phyloP scores from a whole-genome alignment of 371 early-diverging fungal genomes.

The Lichtheimia corymbifera region DNA sequence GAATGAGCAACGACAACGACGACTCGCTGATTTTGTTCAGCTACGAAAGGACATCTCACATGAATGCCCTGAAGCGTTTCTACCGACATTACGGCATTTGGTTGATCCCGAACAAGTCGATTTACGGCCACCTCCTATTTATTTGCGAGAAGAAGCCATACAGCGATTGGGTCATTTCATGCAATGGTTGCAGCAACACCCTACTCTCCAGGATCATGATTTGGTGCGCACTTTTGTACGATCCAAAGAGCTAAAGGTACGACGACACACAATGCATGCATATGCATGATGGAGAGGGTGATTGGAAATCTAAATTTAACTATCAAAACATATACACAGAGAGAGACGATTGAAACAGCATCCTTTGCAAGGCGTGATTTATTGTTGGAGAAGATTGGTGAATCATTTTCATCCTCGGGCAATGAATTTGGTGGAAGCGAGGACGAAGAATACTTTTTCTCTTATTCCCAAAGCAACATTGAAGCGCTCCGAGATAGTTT shows the following conservation, averaged over 20 bases:
- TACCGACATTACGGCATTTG: constrained; percentile 48
- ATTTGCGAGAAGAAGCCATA: constrained; percentile 31
- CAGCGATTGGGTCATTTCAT: constrained; percentile 43
- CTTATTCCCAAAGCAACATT: constrained; percentile 29
- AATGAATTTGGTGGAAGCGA: constrained; percentile 14
- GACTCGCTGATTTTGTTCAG: constrained; percentile 49
- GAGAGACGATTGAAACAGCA: constrained; percentile 25
- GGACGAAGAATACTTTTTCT: constrained; percentile 43
- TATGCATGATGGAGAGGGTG: too few species aligned
- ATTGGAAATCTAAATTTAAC: neutral
- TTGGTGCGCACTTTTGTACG: constrained; percentile 53
- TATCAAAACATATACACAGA: constrained; percentile 14
- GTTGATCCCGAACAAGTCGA: constrained; percentile 38
- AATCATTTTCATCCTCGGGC: constrained; percentile 11
- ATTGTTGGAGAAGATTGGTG: constrained; percentile 33
- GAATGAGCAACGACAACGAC: constrained; percentile 17
- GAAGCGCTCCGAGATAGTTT: constrained; percentile 24
- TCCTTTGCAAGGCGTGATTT: constrained; percentile 37
- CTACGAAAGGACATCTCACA: constrained; percentile 41
- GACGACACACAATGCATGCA: too few species aligned
- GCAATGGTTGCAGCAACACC: constrained; percentile 50
- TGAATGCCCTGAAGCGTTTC: constrained; percentile 50
- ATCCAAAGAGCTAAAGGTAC: constrained; percentile 42
- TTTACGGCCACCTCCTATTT: constrained; percentile 44
- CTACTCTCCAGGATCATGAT: constrained; percentile 43